Conservation (phyloP, 495 filamentous ascomycete genomes). For the Coniosporium apollinis region DNA sequence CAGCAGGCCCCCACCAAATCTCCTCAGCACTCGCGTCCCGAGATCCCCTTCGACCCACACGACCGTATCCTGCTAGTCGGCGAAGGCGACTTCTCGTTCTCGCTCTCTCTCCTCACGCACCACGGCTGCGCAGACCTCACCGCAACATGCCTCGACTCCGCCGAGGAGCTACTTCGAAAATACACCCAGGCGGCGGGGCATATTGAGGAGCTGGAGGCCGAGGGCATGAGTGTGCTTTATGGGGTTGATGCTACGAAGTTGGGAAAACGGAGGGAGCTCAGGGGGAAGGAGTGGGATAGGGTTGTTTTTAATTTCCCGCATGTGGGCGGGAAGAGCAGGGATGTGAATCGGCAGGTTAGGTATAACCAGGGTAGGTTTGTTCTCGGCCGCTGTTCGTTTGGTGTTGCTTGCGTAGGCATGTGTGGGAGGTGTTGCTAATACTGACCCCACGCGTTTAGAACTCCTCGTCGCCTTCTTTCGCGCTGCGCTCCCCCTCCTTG, state of each 20-base stretch:
- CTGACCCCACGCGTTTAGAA: no score
- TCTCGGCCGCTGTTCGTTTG: not conserved
- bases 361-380: constrained; percentile 52
- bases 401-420: no score
- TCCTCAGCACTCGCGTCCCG: constrained; percentile 20
- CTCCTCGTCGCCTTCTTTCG: constrained; percentile 72
- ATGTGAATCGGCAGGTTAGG: constrained; percentile 87
- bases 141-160: constrained; percentile 44
- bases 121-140: constrained; percentile 52
- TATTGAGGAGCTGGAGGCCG: constrained; percentile 34
- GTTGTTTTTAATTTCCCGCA: constrained; percentile 96
- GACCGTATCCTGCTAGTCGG: constrained; percentile 73
- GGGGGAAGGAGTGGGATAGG: constrained; percentile 42
- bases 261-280: constrained; percentile 25
- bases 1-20: no score
- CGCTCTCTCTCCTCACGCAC: constrained; percentile 51
- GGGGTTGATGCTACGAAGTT: constrained; percentile 60
- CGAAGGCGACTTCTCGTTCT: constrained; percentile 88
- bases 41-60: constrained; percentile 54
- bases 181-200: constrained; percentile 53
- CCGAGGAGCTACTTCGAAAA: constrained; percentile 40
- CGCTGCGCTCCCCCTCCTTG: constrained; percentile 34
- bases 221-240: constrained; percentile 41
- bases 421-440: no score
- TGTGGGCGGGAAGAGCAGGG: constrained; percentile 75